Base-by-base conservation (phyloP, 768 basidiomycete genomes). In the Tricholoma matsutake region DNA sequence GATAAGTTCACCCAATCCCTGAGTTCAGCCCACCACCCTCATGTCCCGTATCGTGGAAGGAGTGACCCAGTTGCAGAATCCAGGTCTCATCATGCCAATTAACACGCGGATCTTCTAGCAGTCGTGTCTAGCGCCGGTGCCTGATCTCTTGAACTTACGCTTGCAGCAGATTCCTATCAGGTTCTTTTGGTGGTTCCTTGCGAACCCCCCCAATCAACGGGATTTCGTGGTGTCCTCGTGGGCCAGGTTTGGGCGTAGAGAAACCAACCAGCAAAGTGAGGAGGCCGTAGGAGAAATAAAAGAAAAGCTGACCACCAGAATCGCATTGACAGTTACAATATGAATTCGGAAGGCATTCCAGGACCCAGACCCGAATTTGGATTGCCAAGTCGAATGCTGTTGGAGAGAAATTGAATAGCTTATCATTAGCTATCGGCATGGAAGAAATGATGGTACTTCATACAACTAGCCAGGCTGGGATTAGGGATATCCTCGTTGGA, bases 151-250 rank as follows among this genome's bases (percentile, higher is more conserved):
- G 25, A 34, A 37, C 39, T 35, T 35, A 20, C 6, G 52, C 52
- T 54, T 58, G 62, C 59, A 62, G 56, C 37, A 55, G 5, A 14
- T 49, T 25, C 8, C 20, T 45, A 45, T 45, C 18, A 45, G 13
- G 35, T 59, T 59, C 57, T 51, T 56, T 59, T 54, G 51, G 43
- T 60, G 20, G 58, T 56, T 56, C 47, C 60, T 61, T 29, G 20
- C 45, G 54, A 54, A 43, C 59, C 52, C 25, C 59, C 52, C 25
- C 20, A 16, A 16, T 35, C 45, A 28, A 25, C 43, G 43, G 10
- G 3, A 14, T 18, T 45, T 10, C 37, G 4, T 37, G 35, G 35
- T 16, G 14, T 37, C 37, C 4, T 37, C 13, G 11, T 37, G 37
- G 10, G 37, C 10, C 4, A 4, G 22, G 22, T 25, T 25, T 25